These are phyloP conservation scores for Dothistroma pini DNA, from an alignment of 2,329 filamentous ascomycete species.

Conservation along the genomic window DNA sequence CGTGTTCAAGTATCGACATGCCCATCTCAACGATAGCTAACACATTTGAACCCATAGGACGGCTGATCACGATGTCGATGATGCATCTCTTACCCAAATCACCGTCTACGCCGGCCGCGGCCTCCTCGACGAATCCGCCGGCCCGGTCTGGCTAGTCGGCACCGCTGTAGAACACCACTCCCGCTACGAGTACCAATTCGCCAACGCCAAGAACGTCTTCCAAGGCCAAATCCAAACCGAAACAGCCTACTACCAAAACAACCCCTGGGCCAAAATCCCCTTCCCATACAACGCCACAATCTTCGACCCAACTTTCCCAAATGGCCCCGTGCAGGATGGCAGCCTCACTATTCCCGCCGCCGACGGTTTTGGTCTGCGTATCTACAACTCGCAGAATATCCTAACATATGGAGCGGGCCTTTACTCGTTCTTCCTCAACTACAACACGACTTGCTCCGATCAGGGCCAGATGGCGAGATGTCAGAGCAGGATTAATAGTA, in stretches of 20 bases:
- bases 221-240: constrained; percentile 81
- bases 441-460: constrained; percentile 44
- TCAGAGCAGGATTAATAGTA: constrained; percentile 48
- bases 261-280: constrained; percentile 67
- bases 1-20: not conserved
- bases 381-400: constrained; percentile 55
- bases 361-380: constrained; percentile 63
- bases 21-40: not conserved
- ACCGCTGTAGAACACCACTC: constrained; percentile 61
- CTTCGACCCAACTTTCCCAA: constrained; percentile 65
- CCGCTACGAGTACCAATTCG: constrained; percentile 77
- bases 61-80: constrained; percentile 86
- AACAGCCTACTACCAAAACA: constrained; percentile 80
- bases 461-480: constrained; percentile 41
- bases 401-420: constrained; percentile 61
- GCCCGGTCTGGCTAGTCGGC: constrained; percentile 55
- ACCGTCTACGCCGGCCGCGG: constrained; percentile 90
- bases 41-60: constrained; percentile 39
- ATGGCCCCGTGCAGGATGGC: constrained; percentile 38
- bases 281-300: constrained; percentile 58
- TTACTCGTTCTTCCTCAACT: constrained; percentile 67
- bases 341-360: constrained; percentile 36
- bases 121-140: constrained; percentile 71
- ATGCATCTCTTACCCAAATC: constrained; percentile 66
- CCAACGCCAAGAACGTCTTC: constrained; percentile 72